These are phyloP conservation scores for Mortierella hygrophila DNA, from an alignment of 192 early-diverging fungal species.

Conservation along the genomic window DNA sequence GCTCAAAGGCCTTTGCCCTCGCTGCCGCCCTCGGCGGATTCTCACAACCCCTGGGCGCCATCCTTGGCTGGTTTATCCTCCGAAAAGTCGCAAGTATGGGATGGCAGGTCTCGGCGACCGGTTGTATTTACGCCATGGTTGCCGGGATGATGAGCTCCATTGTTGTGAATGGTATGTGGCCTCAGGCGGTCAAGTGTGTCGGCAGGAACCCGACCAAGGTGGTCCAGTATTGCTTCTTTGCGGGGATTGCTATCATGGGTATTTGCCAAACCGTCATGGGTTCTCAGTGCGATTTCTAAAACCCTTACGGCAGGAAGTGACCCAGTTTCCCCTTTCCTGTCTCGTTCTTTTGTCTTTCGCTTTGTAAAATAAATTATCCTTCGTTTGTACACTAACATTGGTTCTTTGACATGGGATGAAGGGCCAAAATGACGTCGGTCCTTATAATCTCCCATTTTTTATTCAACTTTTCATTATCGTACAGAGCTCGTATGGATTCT, in stretches of 20 bases:
- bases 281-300: conserved; percentile 41
- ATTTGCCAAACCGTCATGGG: conserved; percentile 53
- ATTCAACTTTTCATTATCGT: not conserved
- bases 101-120: conserved; percentile 61
- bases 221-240: conserved; percentile 47
- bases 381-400: not conserved
- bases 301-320: not conserved
- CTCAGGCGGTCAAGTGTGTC: conserved; percentile 55
- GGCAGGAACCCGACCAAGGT: conserved; percentile 46
- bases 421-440: not conserved
- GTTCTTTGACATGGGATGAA: not conserved
- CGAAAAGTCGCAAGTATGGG: conserved; percentile 42
- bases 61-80: conserved; percentile 61
- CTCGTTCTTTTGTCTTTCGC: not conserved
- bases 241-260: conserved; percentile 46
- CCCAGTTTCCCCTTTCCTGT: too few species aligned
- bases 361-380: not conserved
- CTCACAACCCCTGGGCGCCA: conserved; percentile 67
- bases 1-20: conserved; percentile 58
- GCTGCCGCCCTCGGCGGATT: conserved; percentile 63
- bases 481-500: not conserved
- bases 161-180: conserved; percentile 62
- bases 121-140: conserved; percentile 64
- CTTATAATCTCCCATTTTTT: too few species aligned
- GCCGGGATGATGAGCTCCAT: conserved; percentile 70